These are phyloP conservation scores for Epichloe gansuensis DNA, from an alignment of 2,329 filamentous ascomycete species.

Conservation along the genomic window DNA sequence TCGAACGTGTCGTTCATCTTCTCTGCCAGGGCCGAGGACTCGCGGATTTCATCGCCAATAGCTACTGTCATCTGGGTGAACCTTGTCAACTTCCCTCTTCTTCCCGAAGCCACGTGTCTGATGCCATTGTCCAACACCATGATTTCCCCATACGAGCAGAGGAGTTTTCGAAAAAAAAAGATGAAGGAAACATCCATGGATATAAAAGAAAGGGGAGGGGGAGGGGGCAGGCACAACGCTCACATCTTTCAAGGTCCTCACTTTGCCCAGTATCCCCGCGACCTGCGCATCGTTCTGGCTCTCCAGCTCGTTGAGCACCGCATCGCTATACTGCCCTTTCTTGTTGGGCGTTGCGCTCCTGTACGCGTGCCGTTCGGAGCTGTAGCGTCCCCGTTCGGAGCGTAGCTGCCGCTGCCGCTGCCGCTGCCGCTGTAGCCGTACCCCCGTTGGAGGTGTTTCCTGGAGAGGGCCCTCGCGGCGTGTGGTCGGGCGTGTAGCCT, in stretches of 20 bases:
- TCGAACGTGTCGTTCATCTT: constrained; percentile 97
- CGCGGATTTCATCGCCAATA: constrained; percentile 91
- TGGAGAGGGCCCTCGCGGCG: constrained; percentile 21
- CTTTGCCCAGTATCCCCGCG: constrained; percentile 82
- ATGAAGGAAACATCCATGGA: too few species aligned
- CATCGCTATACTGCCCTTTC: constrained; percentile 84
- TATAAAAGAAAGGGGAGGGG: neutral
- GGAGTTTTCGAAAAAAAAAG: too few species aligned
- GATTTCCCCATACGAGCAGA: too few species aligned
- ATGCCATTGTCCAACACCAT: too few species aligned
- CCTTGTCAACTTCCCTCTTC: too few species aligned
- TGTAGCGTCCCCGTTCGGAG: constrained; percentile 16
- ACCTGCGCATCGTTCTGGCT: constrained; percentile 89
- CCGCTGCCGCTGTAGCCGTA: constrained; percentile 8
- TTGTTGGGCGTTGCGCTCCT: constrained; percentile 60
- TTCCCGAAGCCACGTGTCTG: too few species aligned
- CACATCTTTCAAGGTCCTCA: constrained; percentile 80
- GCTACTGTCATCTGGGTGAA: constrained; percentile 64
- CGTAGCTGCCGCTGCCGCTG: constrained; percentile 30
- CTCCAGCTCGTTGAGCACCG: constrained; percentile 85
- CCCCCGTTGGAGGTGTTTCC: constrained; percentile 22
- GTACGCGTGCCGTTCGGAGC: constrained; percentile 29
- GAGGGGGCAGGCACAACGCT: constrained; percentile 21
- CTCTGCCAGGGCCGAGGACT: constrained; percentile 76
- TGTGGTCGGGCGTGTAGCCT: constrained; percentile 47